Evolutionary conservation across 768 basidiomycete genomes (phyloP).

Genomic region (Phallus indusiatus): DNA sequence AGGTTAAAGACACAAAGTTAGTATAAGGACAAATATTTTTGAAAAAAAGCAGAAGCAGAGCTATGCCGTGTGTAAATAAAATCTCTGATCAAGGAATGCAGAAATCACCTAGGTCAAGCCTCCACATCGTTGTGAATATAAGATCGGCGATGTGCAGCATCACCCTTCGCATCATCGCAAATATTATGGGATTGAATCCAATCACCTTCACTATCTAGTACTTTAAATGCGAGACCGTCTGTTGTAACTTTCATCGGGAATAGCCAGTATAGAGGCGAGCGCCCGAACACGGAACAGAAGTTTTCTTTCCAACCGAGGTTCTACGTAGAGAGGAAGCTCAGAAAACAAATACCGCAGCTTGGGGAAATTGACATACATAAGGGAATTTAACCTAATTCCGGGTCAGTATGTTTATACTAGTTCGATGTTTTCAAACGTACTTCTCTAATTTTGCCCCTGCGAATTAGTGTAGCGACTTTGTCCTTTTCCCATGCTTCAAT

Average conservation of each 20-base stretch:
- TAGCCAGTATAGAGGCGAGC: slow-evolving; percentile 72
- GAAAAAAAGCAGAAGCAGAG: slow-evolving; percentile 2
- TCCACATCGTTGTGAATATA: not conserved
- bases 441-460: slow-evolving; percentile 77
- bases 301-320: slow-evolving; percentile 72
- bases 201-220: slow-evolving; percentile 70
- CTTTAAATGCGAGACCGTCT: slow-evolving; percentile 66
- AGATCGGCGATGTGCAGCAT: not conserved
- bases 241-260: slow-evolving; percentile 63
- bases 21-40: not conserved
- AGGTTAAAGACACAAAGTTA: not conserved
- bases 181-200: slow-evolving; percentile 36
- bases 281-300: slow-evolving; percentile 67
- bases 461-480: slow-evolving; percentile 76
- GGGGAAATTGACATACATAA: slow-evolving; percentile 48
- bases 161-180: slow-evolving; percentile 6
- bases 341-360: not conserved
- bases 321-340: slow-evolving; percentile 28
- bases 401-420: not conserved
- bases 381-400: slow-evolving; percentile 72
- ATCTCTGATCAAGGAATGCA: not conserved
- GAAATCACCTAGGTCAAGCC: not conserved
- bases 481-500: slow-evolving; percentile 99
- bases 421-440: slow-evolving; percentile 25
- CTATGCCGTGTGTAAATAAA: slow-evolving; percentile 6